Evolutionary conservation across 345 rosid species (phyloP).

Genomic region (Salix arbutifolia): DNA sequence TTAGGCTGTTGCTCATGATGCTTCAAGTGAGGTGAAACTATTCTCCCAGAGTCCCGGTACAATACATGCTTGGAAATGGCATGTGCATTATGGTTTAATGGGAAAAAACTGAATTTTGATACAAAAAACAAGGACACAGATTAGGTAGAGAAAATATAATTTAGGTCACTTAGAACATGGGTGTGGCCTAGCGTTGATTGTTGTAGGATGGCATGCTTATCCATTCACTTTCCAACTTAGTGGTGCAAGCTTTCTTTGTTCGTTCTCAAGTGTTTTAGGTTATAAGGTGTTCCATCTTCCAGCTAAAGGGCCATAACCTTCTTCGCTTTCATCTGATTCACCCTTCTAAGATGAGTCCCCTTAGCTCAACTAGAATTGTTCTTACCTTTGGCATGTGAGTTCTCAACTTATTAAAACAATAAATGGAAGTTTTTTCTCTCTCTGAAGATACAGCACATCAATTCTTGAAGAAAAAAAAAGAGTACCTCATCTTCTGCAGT

Average conservation of each 20-base stretch:
- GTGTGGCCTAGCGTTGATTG: no score
- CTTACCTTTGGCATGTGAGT: not conserved
- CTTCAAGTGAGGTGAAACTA: not conserved
- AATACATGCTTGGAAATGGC: not conserved
- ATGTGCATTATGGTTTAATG: not conserved
- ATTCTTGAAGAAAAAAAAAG: not conserved
- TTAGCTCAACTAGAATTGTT: not conserved
- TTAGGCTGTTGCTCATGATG: not conserved
- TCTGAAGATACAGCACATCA: not conserved
- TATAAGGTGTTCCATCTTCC: no score
- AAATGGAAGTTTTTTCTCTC: not conserved
- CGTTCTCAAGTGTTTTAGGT: no score
- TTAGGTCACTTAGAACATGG: no score
- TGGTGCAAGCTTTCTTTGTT: no score
- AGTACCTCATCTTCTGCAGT: not conserved
- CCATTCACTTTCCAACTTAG: no score
- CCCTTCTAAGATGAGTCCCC: not conserved
- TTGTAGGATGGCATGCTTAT: no score
- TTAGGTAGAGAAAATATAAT: no score
- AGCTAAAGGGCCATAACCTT: no score
- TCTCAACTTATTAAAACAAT: not conserved
- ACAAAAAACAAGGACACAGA: no score
- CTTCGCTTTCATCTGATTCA: no score
- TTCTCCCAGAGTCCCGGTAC: not conserved
- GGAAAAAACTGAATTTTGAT: no score